These are phyloP conservation scores for Colletotrichum simmondsii DNA, from an alignment of 2,329 filamentous ascomycete species.

Conservation along the genomic window DNA sequence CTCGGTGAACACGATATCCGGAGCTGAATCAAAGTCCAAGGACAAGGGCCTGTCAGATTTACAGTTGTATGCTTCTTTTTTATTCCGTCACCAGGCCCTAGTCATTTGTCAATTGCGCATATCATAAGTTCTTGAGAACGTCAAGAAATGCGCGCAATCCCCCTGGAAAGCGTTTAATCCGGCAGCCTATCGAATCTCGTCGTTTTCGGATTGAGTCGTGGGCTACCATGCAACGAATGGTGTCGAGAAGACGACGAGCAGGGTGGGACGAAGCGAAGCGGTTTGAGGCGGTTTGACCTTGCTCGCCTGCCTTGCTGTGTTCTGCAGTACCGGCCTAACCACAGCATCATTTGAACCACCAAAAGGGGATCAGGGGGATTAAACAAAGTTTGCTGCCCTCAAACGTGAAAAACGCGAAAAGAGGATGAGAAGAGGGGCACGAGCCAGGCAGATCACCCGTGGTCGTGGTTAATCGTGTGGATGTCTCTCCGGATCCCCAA, in stretches of 20 bases:
- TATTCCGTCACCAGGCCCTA: background rate
- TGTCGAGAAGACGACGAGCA: conserved; percentile 1
- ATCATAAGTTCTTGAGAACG: background rate
- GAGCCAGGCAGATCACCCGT: conserved; percentile 26
- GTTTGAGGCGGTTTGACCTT: conserved; percentile 27
- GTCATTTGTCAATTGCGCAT: conserved; percentile 5
- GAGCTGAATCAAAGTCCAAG: background rate
- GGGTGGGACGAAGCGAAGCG: conserved; percentile 15
- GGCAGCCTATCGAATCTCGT: conserved; percentile 12
- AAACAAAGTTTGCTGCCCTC: conserved; percentile 20
- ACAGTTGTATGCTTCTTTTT: background rate
- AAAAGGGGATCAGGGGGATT: background rate
- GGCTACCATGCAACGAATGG: conserved; percentile 14
- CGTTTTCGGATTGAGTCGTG: conserved; percentile 5
- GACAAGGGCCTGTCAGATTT: background rate
- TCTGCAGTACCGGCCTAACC: conserved; percentile 11
- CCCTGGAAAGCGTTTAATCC: background rate
- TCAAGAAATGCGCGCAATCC: conserved; percentile 4
- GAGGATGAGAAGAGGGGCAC: conserved; percentile 4
- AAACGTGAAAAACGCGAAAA: conserved; percentile 15
- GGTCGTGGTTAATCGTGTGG: background rate
- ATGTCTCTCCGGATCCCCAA: conserved; percentile 2
- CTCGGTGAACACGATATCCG: conserved; percentile 9
- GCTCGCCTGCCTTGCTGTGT: conserved; percentile 6
- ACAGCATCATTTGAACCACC: background rate